phyloP scores from a whole-genome alignment of 78 protist species.

The Planoprotostelium fungivorum region DNA sequence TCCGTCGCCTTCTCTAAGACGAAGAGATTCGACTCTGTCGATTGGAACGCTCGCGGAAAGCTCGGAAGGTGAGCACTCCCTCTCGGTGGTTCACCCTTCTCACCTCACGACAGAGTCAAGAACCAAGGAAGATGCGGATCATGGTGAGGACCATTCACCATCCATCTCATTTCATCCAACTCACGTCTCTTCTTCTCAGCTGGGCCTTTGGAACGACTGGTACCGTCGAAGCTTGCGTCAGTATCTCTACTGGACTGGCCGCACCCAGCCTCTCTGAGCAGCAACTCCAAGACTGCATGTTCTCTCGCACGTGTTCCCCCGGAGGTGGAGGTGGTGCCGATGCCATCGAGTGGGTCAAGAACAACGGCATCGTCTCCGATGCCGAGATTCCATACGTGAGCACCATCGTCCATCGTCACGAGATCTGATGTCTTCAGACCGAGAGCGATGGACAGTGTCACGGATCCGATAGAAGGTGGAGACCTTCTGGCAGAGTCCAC shows the following conservation, averaged over 20 bases:
- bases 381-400: neutral
- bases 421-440: too few relatives aligned
- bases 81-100: too few relatives aligned
- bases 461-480: neutral
- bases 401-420: too few relatives aligned
- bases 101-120: neutral
- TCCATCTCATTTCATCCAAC: too few relatives aligned
- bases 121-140: neutral
- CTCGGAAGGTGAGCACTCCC: too few relatives aligned
- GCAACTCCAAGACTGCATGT: neutral
- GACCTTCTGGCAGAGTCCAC: neutral
- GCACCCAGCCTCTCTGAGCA: neutral
- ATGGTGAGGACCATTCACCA: too few relatives aligned
- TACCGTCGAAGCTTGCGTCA: neutral
- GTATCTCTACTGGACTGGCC: neutral
- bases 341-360: neutral
- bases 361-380: neutral
- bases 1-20: neutral
- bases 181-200: too few relatives aligned
- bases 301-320: neutral
- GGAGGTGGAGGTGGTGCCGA: neutral
- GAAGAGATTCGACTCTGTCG: neutral
- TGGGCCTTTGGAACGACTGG: neutral
- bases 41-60: neutral
- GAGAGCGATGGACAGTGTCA: neutral